A percentile compares a stretch with the other conserved stretches of the same genome.
These are phyloP conservation scores for Aspergillus campestris DNA, from an alignment of 495 filamentous ascomycete genomes.

Conservation along the genomic window DNA sequence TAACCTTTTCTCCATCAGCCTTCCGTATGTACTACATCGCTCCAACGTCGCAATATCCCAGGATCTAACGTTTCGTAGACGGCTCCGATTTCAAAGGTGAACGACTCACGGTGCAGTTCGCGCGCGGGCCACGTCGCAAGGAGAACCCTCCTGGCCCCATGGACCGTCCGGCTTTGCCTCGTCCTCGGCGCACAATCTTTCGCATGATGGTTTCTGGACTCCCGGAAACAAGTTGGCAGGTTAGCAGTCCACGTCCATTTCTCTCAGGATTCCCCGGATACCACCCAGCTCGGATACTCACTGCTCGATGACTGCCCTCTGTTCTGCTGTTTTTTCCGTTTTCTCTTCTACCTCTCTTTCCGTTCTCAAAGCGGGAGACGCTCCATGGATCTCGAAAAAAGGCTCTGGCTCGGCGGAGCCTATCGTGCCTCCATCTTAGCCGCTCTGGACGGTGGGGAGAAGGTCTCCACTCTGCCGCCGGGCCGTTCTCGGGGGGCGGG, in stretches of 20 bases:
- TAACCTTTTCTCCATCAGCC: conserved; percentile 26
- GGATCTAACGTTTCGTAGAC: conserved; percentile 46
- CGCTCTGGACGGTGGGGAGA: no score
- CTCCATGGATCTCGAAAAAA: conserved; percentile 12
- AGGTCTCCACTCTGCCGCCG: no score
- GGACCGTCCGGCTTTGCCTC: conserved; percentile 69
- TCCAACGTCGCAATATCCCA: conserved; percentile 4
- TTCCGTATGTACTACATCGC: conserved; percentile 39
- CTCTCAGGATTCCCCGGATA: conserved; percentile 31
- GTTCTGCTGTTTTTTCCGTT: conserved; percentile 5
- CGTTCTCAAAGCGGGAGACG: conserved; percentile 15
- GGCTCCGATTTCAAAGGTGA: conserved; percentile 97
- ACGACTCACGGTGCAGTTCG: conserved; percentile 94
- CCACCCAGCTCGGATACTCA: conserved; percentile 11
- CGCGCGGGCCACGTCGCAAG: conserved; percentile 83
- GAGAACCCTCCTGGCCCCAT: conserved; percentile 58
- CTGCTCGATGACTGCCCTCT: conserved; percentile 28
- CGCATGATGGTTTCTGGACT: conserved; percentile 97
- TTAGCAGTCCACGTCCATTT: conserved; percentile 69
- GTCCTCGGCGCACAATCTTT: conserved; percentile 86
- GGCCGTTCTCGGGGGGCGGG: no score
- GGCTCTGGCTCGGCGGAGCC: no score
- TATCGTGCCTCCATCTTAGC: no score
- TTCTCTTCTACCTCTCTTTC: conserved; percentile 26
- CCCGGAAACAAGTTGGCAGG: conserved; percentile 99